Evolutionary conservation across 768 basidiomycete genomes (phyloP).

Genomic region (Sporobolomyces phaffii): DNA sequence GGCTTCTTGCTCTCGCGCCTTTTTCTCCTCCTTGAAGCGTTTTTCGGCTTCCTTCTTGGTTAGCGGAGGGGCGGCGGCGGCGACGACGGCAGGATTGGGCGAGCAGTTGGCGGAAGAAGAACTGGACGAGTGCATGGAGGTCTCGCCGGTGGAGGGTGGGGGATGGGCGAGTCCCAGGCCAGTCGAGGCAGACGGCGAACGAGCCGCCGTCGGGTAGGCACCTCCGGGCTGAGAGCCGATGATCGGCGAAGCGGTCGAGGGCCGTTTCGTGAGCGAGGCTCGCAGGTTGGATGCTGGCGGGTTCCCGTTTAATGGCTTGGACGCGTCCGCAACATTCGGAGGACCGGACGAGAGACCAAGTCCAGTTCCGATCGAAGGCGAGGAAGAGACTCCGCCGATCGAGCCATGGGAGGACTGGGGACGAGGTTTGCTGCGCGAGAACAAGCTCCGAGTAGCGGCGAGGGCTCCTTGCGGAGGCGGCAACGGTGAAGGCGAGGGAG

Average conservation of each 20-base stretch:
- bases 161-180: not conserved
- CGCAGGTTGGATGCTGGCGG: constrained; percentile 6
- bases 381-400: not conserved
- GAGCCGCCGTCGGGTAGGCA: not conserved
- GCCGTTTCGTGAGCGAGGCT: not conserved
- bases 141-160: not conserved
- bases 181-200: not conserved
- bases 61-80: not conserved
- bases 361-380: constrained; percentile 8
- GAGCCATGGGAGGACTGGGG: not conserved
- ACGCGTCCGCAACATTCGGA: not conserved
- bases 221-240: not conserved
- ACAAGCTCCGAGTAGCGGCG: constrained; percentile 14
- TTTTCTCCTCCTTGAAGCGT: constrained; percentile 33
- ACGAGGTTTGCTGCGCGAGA: constrained; percentile 12
- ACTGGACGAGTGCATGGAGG: not conserved
- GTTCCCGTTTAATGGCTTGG: not conserved
- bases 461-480: constrained; percentile 3
- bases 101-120: not conserved
- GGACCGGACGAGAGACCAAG: constrained; percentile 2
- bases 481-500: not conserved
- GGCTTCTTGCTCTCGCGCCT: constrained; percentile 29
- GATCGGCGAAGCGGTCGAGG: constrained; percentile 10
- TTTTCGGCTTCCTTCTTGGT: constrained; percentile 32
- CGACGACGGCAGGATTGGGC: not conserved